Base-by-base conservation (phyloP, 164 flowering plant genomes). In the Vitis amurensis region DNA sequence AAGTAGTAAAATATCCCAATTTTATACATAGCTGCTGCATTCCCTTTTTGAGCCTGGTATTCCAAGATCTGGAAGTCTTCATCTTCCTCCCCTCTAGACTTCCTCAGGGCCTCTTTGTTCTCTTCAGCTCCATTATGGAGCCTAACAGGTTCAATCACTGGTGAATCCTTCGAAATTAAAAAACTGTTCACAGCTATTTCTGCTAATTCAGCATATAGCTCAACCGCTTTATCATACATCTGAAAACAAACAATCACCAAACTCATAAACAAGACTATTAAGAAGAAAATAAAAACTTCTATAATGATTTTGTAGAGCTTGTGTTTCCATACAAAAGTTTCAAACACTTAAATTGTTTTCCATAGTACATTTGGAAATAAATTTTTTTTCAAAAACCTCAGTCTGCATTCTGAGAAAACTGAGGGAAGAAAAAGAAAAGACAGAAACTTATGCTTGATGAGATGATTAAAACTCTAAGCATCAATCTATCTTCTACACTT, bases 41-140 rank as follows among this genome's bases (percentile, higher is more conserved):
- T 92, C 62, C 99, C 99, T 71, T 88, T 96, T 71, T 83, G 89
- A 1, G 98, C 99, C 74, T 96, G 98, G 71, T 87, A 93, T 53
- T 96, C 97, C 66, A 90, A 83, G 27, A 96, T 91, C 82, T 93
- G 99, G 70, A 96, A 96, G 72, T 89, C 98, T 69, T 96, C 99
- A 69, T 92, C 98, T 16, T 96, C 98, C 66, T 93, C 99, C n/a
- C 99, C 99, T 47, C 92, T 78, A 3, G 88, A 90, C 73, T 93
- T 95, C 83, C 95, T 82, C 69, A 93, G 72, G 0, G 90, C 97
- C 29, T 85, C 93, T 79, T 92, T 93, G 48, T 93, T 93, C 84
- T 96, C 98, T 81, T 93, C 99, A 1, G 91, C 88, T 12, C 99
- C 99, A 65, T 66, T 87, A 75, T 93, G 97, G 50, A 96, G 84